phyloP scores from a whole-genome alignment of 108 stramenopile species.

The Skeletonema tropicum region DNA sequence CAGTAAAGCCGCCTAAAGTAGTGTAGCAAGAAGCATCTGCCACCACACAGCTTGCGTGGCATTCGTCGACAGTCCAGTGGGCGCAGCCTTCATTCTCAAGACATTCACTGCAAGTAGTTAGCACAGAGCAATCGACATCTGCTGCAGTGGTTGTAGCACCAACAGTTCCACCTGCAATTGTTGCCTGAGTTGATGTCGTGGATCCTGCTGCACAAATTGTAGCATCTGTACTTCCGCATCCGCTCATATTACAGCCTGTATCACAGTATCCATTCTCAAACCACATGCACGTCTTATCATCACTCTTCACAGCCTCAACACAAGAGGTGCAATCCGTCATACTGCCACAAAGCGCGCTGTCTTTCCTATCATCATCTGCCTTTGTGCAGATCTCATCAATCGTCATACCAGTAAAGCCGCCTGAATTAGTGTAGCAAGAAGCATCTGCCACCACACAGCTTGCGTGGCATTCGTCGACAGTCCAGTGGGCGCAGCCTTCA shows the following conservation, averaged over 20 bases:
- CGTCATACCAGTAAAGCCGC: slow-evolving; percentile 1
- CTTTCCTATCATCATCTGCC: background rate
- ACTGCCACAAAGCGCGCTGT: slow-evolving; percentile 6
- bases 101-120: background rate
- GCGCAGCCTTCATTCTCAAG: background rate
- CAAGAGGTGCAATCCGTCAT: slow-evolving; percentile 4
- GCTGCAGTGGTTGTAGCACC: background rate
- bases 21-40: slow-evolving; percentile 12
- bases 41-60: background rate
- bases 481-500: slow-evolving; percentile 6
- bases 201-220: background rate
- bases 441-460: slow-evolving; percentile 3
- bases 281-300: background rate
- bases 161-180: background rate
- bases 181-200: no score
- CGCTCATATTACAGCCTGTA: background rate
- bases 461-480: slow-evolving; percentile 1
- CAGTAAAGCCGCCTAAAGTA: background rate
- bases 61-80: slow-evolving; percentile 8
- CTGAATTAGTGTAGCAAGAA: slow-evolving; percentile 3
- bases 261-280: slow-evolving; percentile 1
- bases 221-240: background rate
- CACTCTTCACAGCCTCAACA: slow-evolving; percentile 10
- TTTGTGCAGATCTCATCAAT: slow-evolving; percentile 8
- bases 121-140: background rate